Conservation (phyloP, 331 rosid species). For the Rosa hybrid region DNA sequence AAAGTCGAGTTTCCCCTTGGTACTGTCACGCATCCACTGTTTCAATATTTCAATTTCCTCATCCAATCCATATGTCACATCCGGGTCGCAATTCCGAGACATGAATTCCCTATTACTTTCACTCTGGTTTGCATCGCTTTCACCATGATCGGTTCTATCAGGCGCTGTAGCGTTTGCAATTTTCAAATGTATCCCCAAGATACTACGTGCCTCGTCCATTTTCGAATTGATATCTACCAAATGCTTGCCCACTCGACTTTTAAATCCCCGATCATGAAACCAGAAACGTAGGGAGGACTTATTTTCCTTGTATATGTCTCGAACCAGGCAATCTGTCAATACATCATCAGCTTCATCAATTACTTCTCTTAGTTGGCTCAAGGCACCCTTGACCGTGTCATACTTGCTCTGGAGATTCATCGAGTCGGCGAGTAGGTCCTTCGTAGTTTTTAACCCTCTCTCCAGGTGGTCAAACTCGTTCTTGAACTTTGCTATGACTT, state of each 20-base stretch:
- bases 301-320: not conserved
- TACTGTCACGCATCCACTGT: not conserved
- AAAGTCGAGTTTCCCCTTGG: not conserved
- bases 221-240: not conserved
- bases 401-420: not conserved
- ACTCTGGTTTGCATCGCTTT: not conserved
- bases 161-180: no score
- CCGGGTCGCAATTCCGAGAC: not conserved
- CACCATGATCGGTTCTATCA: no score
- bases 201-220: fast-evolving
- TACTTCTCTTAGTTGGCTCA: not conserved
- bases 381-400: not conserved
- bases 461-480: not conserved
- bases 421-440: not conserved
- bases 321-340: not conserved
- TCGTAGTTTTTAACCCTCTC: not conserved
- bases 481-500: not conserved
- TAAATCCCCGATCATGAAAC: not conserved
- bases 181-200: not conserved
- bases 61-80: not conserved
- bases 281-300: not conserved
- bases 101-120: not conserved
- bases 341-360: conserved; percentile 12
- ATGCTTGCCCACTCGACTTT: not conserved
- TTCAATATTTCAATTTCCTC: not conserved